Evolutionary conservation across 108 stramenopile species (phyloP).

Genomic region (Schizochytrium sp.): DNA sequence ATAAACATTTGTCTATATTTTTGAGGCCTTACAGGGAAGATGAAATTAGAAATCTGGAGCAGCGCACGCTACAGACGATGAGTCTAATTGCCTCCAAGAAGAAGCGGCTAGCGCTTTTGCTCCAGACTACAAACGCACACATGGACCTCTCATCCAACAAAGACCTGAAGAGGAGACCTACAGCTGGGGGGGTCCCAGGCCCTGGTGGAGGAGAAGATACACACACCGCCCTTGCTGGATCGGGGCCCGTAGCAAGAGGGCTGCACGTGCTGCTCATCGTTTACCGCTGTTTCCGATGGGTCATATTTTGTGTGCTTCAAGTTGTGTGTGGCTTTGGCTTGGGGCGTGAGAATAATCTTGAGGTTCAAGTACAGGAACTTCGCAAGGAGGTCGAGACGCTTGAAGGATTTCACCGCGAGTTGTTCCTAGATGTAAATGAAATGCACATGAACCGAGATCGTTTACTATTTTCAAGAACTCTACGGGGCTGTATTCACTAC

Average conservation of each 20-base stretch:
- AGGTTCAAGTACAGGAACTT: not conserved
- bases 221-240: too few species aligned
- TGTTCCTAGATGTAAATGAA: not conserved
- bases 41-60: conserved; percentile 18
- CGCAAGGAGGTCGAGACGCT: conserved; percentile 51
- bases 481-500: not conserved
- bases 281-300: not conserved
- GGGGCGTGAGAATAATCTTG: not conserved
- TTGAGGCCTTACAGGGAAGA: conserved; percentile 9
- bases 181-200: not conserved
- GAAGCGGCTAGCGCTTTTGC: conserved; percentile 26
- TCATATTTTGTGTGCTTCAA: not conserved
- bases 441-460: conserved; percentile 8
- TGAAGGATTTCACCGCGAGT: conserved; percentile 13
- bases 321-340: not conserved
- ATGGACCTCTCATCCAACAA: not conserved
- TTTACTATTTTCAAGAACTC: not conserved
- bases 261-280: not conserved
- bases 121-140: not conserved
- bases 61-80: not conserved
- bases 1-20: conserved; percentile 32
- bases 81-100: not conserved
- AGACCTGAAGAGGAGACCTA: not conserved
- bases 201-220: not conserved
- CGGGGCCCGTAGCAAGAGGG: not conserved